These are phyloP conservation scores for Ichthyophthirius multifiliis DNA, from an alignment of 169 alveolate species.

Conservation along the genomic window DNA sequence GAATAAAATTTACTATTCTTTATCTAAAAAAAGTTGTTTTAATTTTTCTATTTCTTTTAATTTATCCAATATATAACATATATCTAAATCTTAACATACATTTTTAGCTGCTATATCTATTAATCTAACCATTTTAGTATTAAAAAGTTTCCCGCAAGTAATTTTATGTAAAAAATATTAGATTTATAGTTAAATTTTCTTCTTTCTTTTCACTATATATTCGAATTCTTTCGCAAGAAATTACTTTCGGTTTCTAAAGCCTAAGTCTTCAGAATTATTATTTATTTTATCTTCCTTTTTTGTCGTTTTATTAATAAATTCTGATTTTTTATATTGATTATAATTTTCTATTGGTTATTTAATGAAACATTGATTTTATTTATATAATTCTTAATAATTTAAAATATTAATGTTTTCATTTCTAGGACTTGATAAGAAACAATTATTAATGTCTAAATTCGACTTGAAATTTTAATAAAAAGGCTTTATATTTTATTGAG, in stretches of 20 bases:
- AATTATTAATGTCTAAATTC: no score
- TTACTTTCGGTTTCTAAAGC: neutral
- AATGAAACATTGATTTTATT: no score
- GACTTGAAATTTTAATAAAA: no score
- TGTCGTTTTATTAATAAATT: no score
- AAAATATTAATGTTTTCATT: no score
- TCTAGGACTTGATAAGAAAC: no score
- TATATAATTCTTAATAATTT: no score
- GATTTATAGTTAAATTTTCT: neutral
- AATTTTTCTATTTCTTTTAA: neutral
- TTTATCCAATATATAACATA: neutral
- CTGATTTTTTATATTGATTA: no score
- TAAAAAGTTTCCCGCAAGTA: neutral
- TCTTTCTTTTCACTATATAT: neutral
- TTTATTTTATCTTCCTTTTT: no score
- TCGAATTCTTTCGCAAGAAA: neutral
- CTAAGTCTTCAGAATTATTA: neutral
- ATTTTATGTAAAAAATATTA: neutral
- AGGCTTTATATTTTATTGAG: no score
- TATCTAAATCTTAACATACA: neutral
- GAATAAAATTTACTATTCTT: neutral
- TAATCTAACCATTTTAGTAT: neutral
- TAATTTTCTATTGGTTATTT: no score
- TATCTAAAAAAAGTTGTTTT: neutral
- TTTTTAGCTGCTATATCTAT: neutral